Evolutionary conservation across 1,284 basidiomycete species (phyloP).

Genomic region (Abortiporus biennis): DNA sequence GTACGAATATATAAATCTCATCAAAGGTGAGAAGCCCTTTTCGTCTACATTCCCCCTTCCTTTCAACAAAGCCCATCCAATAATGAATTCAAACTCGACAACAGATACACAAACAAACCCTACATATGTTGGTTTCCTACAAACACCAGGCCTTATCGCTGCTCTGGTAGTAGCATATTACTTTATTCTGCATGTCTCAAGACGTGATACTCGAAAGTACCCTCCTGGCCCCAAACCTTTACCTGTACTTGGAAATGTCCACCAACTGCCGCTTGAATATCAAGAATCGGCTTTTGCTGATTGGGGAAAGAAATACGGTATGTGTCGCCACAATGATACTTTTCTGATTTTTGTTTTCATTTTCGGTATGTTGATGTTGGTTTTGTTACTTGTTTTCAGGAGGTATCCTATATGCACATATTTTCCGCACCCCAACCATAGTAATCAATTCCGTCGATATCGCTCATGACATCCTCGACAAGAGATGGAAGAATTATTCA

Average conservation of each 20-base stretch:
- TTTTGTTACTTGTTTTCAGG: background rate
- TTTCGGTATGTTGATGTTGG: background rate
- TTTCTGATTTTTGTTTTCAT: background rate
- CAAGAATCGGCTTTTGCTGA: conserved; percentile 16
- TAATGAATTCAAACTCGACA: too few species aligned
- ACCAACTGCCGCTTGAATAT: conserved; percentile 16
- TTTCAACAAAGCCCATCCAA: too few species aligned
- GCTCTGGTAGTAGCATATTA: too few species aligned
- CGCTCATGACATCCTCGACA: conserved; percentile 3
- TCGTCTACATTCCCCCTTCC: too few species aligned
- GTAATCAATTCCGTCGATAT: conserved; percentile 2
- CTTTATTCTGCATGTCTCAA: too few species aligned
- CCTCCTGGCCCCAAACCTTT: conserved; percentile 17
- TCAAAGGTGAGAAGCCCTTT: too few species aligned
- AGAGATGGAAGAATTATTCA: conserved; percentile 4
- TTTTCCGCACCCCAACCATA: conserved; percentile 1
- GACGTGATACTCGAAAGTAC: too few species aligned
- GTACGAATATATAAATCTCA: too few species aligned
- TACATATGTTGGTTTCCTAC: too few species aligned
- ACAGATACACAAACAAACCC: too few species aligned
- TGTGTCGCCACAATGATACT: too few species aligned
- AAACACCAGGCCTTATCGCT: too few species aligned
- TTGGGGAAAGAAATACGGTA: conserved; percentile 18
- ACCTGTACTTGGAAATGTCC: conserved; percentile 18
- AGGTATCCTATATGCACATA: background rate